Evolutionary conservation across 2,329 filamentous ascomycete genomes (phyloP).

Genomic region (Ceratocystis eucalypticola): DNA sequence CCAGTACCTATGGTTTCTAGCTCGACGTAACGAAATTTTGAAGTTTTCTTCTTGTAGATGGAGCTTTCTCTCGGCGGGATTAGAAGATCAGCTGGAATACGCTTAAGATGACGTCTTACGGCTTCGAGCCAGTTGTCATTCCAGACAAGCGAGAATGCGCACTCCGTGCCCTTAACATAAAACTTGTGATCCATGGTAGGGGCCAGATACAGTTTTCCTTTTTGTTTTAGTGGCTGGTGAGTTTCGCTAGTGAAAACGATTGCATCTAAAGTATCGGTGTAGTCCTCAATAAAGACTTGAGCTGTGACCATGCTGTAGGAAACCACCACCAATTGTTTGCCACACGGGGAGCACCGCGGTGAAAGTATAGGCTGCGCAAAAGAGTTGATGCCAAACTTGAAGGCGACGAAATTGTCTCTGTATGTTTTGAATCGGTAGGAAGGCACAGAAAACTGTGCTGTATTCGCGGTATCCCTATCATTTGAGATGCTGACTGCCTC

Average conservation of each 20-base stretch:
- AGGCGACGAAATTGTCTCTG: too few species aligned
- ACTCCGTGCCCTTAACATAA: not conserved
- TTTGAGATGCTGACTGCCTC: too few species aligned
- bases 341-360: not conserved
- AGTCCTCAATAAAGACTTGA: not conserved
- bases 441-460: too few species aligned
- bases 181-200: not conserved
- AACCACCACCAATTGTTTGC: not conserved
- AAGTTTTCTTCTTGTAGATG: not conserved
- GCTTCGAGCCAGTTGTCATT: not conserved
- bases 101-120: not conserved
- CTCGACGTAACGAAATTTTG: not conserved
- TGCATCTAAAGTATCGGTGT: too few species aligned
- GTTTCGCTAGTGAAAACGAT: not conserved
- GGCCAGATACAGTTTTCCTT: not conserved
- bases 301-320: not conserved
- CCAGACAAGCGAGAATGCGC: not conserved
- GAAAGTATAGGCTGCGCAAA: too few species aligned
- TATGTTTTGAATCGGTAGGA: too few species aligned
- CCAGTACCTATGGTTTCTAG: not conserved
- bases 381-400: too few species aligned
- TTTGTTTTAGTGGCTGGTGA: not conserved
- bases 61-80: not conserved
- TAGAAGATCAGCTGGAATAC: not conserved
- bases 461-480: too few species aligned